Base-by-base conservation (phyloP, 495 filamentous ascomycete species). In the Penicillium alfredii region DNA sequence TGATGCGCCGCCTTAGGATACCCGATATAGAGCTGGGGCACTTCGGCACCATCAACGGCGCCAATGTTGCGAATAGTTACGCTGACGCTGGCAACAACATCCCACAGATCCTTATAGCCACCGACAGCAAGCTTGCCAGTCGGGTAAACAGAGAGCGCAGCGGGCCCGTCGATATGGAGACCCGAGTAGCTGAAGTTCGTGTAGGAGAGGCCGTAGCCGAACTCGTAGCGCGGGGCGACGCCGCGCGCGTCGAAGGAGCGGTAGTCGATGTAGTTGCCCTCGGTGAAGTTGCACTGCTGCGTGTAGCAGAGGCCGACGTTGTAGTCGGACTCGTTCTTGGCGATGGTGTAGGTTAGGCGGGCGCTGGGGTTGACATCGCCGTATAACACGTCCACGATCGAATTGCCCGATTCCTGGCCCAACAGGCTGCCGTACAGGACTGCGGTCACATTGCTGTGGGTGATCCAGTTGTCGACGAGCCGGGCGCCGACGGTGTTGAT, bases 371-470 rank as follows among this genome's bases (percentile, higher is more conserved):
- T 50, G 17, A 45, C 47, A 16, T 76, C 71, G 5, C 87, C 86
- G 36, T 88, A 84, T 2, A 92, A 61, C 9, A 94, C 58, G 47
- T 87, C 82, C 2, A 75, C 76, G 0, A 94, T 61, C 0, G 86
- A 75, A 22, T 81, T 77, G 4, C 87, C 87, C n/a, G 73, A 80
- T 43, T 92, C 85, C 53, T 92, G 78, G n/a, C 85, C 84, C 0
- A 84, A 84, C 0, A 92, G 68, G 51, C 86, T 78, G n/a, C 81
- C 85, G 32, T 81, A 72, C 9, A 94, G 49, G 0, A 92, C 72
- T 1, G 76, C 85, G 33, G 83, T 87, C 41, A 94, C 68, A 43
- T 73, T 76, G 9, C 74, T 71, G 4, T 80, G 53, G 20, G 59
- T 45, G 17, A 68, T 53, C 64, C 64, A 72, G 1, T 47, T 35